These are phyloP conservation scores for Ascochyta fabae DNA, from an alignment of 2,329 filamentous ascomycete species.

Conservation along the genomic window DNA sequence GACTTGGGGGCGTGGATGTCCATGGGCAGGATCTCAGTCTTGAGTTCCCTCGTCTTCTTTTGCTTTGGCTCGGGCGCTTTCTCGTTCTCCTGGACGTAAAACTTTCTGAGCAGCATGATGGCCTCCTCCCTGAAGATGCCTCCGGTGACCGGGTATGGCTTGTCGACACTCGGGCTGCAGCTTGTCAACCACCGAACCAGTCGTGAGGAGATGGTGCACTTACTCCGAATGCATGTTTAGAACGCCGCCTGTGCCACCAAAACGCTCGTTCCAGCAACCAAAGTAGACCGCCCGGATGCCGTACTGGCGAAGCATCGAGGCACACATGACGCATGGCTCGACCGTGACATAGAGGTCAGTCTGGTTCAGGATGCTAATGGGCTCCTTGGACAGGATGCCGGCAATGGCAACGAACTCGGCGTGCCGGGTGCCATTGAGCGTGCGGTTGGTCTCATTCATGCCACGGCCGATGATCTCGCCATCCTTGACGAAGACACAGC, in stretches of 20 bases:
- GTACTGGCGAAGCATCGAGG: conserved; percentile 87
- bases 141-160: conserved; percentile 80
- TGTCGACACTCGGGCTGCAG: conserved; percentile 70
- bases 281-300: conserved; percentile 90
- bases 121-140: conserved; percentile 91
- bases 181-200: conserved; percentile 22
- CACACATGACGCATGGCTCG: conserved; percentile 99
- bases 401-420: conserved; percentile 91
- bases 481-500: conserved; percentile 87
- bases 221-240: conserved; percentile 80
- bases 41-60: conserved; percentile 69
- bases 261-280: conserved; percentile 94
- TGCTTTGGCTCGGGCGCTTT: conserved; percentile 72
- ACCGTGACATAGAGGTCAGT: conserved; percentile 94
- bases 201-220: conserved; percentile 28
- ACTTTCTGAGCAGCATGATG: conserved; percentile 87
- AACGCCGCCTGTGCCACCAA: conserved; percentile 94
- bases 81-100: conserved; percentile 98
- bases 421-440: conserved; percentile 76
- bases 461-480: conserved; percentile 82
- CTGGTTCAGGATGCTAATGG: conserved; percentile 71
- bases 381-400: conserved; percentile 68
- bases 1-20: conserved; percentile 49
- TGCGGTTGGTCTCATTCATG: conserved; percentile 87
- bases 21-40: conserved; percentile 62